These are phyloP conservation scores for Plectosphaerella sp. DNA, from an alignment of 2,329 filamentous ascomycete genomes.

Conservation along the genomic window DNA sequence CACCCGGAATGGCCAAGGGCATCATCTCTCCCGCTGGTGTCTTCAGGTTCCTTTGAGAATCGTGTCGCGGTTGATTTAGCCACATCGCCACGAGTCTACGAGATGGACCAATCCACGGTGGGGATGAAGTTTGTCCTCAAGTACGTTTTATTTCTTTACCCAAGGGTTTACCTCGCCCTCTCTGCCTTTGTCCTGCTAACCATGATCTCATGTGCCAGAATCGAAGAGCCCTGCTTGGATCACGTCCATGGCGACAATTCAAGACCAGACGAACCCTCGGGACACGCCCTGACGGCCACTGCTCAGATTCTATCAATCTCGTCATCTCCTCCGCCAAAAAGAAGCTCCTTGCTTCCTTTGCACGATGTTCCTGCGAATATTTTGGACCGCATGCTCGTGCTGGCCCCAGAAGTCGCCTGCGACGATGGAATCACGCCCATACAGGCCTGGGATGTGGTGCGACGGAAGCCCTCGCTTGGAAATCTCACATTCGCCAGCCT, in stretches of 20 bases:
- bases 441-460: conserved; percentile 31
- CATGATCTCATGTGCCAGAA: conserved; percentile 7
- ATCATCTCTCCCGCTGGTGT: no score
- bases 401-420: conserved; percentile 15
- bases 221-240: conserved; percentile 21
- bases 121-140: conserved; percentile 29
- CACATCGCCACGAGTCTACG: conserved; percentile 9
- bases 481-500: conserved; percentile 21
- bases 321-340: not conserved
- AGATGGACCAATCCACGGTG: conserved; percentile 15
- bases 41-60: no score
- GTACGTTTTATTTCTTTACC: no score
- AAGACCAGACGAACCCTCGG: conserved; percentile 17
- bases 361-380: conserved; percentile 13
- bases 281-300: conserved; percentile 20
- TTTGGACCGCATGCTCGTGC: conserved; percentile 16
- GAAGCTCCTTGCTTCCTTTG: not conserved
- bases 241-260: conserved; percentile 19
- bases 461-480: conserved; percentile 23
- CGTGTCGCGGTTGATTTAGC: not conserved
- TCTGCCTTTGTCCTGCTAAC: not conserved
- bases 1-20: not conserved
- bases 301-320: conserved; percentile 12
- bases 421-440: conserved; percentile 33
- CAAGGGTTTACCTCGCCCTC: no score